Base-by-base conservation (phyloP, 306 rosid genomes). In the Neltuma alba region DNA sequence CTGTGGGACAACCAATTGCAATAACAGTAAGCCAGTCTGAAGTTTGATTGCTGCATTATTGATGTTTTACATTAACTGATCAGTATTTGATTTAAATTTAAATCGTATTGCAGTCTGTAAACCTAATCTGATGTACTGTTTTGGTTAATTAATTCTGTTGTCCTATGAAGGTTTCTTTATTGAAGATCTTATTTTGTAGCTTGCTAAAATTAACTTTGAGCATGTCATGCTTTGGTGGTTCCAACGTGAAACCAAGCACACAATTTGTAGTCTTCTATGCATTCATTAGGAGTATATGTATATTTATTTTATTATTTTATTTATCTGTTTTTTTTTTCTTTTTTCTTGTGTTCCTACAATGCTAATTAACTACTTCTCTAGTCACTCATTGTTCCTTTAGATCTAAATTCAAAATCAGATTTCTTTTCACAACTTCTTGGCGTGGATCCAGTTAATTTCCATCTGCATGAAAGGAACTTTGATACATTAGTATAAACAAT, bases 1-100 rank as follows among this genome's bases (percentile, higher is more conserved):
- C 89, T 62, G 98, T 94, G 79, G 97, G 97, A 67, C 97, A 87
- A 77, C 94, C 98, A 47, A 94, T 94, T 82, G 97, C 97, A 81
- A 81, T 94, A 73, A 92, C 90, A 86, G 99, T 92, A 88, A 42
- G 80, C 75, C 63, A 31, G 72, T 68, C 76, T 80, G 44, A 72
- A 55, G 75, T 86, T 83, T 72, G 48, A 65, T 64, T 81, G 62
- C 75, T 81, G 62, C 77, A 74, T 79, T 48, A 57, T 72, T 81
- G 44, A 31, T 68, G 74, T 74, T 74, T 36, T 58, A 16, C 48
- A 62, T 31, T 70, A 21, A 30, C 55, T 70, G 31, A 76, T 64
- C 57, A 63, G 30, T 58, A 45, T 25, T 79, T 47, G 62, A 85
- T 75, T 60, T 57, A 63, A 77, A 82, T 70, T 73, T 57, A 45